A percentile compares a stretch with the other conserved stretches of the same genome.
phyloP scores from a whole-genome alignment of 352 stramenopile species.

The Phytophthora megakarya region DNA sequence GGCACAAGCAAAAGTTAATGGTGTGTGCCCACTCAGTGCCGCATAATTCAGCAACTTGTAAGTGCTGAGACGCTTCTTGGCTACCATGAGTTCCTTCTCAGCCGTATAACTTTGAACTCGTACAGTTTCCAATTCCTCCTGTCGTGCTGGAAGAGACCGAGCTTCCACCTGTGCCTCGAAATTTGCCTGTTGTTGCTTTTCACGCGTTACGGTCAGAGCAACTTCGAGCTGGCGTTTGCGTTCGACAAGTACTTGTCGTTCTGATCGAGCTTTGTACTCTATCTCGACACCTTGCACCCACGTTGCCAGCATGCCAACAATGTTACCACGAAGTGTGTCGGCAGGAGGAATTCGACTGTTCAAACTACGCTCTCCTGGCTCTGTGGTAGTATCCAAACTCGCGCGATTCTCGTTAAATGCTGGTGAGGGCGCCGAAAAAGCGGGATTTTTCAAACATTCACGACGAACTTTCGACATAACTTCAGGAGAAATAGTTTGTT shows the following conservation, averaged over 20 bases:
- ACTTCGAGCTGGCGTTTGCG: slow-evolving; percentile 55
- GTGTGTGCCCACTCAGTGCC: slow-evolving; percentile 71
- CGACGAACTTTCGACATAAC: slow-evolving; percentile 81
- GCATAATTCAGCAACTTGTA: slow-evolving; percentile 60
- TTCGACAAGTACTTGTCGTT: slow-evolving; percentile 59
- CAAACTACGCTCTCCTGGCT: slow-evolving; percentile 13
- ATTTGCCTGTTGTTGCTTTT: slow-evolving; percentile 42
- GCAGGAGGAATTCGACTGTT: slow-evolving; percentile 38
- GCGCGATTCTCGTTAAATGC: slow-evolving; percentile 30
- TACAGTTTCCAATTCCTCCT: slow-evolving; percentile 62
- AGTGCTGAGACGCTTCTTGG: slow-evolving; percentile 50
- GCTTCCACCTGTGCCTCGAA: slow-evolving; percentile 72
- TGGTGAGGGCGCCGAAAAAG: slow-evolving; percentile 41
- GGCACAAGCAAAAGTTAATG: slow-evolving; percentile 66
- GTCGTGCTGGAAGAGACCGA: slow-evolving; percentile 63
- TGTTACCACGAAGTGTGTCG: slow-evolving; percentile 46
- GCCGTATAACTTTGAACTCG: slow-evolving; percentile 30
- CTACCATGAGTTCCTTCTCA: slow-evolving; percentile 47
- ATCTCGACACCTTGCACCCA: slow-evolving; percentile 81
- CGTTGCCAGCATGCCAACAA: slow-evolving; percentile 57
- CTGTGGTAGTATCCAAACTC: not conserved
- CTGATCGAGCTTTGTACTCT: slow-evolving; percentile 68
- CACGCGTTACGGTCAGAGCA: slow-evolving; percentile 38
- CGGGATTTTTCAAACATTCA: slow-evolving; percentile 61
- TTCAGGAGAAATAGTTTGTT: slow-evolving; percentile 56